These are phyloP conservation scores for Aspergillus ibericus DNA, from an alignment of 2,329 filamentous ascomycete genomes.

Conservation along the genomic window DNA sequence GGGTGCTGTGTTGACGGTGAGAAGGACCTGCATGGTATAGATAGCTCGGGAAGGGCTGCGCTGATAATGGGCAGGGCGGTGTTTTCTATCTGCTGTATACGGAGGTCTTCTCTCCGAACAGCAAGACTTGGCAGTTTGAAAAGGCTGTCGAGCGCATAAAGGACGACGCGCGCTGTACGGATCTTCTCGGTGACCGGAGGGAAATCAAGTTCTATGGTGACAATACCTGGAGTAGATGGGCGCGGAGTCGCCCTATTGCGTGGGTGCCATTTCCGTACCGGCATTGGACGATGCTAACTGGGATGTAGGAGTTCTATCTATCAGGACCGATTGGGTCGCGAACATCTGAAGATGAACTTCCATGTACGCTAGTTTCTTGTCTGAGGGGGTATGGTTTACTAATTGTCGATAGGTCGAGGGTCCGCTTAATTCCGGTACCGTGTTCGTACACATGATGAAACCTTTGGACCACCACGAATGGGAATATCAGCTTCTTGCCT, in stretches of 20 bases:
- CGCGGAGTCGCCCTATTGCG: conserved; percentile 60
- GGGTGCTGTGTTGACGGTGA: conserved; percentile 74
- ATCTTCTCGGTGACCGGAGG: conserved; percentile 71
- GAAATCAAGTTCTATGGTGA: conserved; percentile 82
- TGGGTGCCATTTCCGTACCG: conserved; percentile 25
- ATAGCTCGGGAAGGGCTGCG: neutral
- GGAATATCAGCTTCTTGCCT: conserved; percentile 74
- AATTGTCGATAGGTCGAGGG: conserved; percentile 66
- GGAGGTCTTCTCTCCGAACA: conserved; percentile 81
- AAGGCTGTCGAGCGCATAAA: conserved; percentile 78
- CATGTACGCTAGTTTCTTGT: conserved; percentile 55
- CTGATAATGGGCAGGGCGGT: conserved; percentile 56
- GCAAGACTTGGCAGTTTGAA: conserved; percentile 86
- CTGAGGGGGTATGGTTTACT: neutral
- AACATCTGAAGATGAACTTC: conserved; percentile 84
- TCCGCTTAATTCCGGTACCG: conserved; percentile 69
- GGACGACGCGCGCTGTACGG: conserved; percentile 67
- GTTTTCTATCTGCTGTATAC: conserved; percentile 76
- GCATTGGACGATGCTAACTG: conserved; percentile 29
- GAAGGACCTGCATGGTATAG: conserved; percentile 21
- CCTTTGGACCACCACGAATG: conserved; percentile 64
- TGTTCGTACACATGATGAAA: conserved; percentile 75
- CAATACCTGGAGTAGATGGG: conserved; percentile 78
- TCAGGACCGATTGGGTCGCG: conserved; percentile 71
- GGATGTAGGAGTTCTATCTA: conserved; percentile 60